phyloP scores from a whole-genome alignment of 768 basidiomycete genomes.

The Clitopilus passeckerianus region DNA sequence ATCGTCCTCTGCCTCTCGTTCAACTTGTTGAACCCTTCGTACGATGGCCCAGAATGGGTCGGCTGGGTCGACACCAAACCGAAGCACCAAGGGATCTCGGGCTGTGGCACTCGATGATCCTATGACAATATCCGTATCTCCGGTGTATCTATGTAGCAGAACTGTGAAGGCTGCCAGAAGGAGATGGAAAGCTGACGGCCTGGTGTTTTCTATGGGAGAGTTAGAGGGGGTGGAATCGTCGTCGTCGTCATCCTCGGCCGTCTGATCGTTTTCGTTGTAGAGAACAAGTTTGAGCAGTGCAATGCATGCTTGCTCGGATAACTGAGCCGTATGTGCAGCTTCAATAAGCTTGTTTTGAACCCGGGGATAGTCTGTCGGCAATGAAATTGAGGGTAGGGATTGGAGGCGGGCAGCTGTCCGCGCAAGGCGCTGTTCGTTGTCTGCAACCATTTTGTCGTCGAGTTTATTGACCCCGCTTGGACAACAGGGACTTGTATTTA shows the following conservation, averaged over 20 bases:
- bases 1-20: slow-evolving; percentile 79
- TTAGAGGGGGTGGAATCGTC: slow-evolving; percentile 41
- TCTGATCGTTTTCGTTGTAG: slow-evolving; percentile 48
- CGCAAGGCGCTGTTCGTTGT: slow-evolving; percentile 35
- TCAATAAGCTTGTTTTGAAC: slow-evolving; percentile 78
- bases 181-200: slow-evolving; percentile 86
- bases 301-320: slow-evolving; percentile 72
- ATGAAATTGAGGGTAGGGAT: slow-evolving; percentile 81
- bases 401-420: slow-evolving; percentile 65
- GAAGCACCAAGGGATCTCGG: slow-evolving; percentile 77
- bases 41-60: slow-evolving; percentile 91
- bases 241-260: slow-evolving; percentile 18
- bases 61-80: slow-evolving; percentile 74
- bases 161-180: slow-evolving; percentile 90
- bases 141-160: slow-evolving; percentile 90
- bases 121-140: slow-evolving; percentile 90
- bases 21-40: slow-evolving; percentile 77
- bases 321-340: slow-evolving; percentile 65
- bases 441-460: not conserved
- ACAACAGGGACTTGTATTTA: no score
- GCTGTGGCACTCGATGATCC: slow-evolving; percentile 78
- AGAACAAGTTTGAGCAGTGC: slow-evolving; percentile 80
- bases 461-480: no score
- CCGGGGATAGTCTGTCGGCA: slow-evolving; percentile 95
- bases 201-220: slow-evolving; percentile 22